Evolutionary conservation across 148 eudicot species (phyloP), one percentile per base, ranked within the genome.

Genomic region (Dianthus caryophyllus): DNA sequence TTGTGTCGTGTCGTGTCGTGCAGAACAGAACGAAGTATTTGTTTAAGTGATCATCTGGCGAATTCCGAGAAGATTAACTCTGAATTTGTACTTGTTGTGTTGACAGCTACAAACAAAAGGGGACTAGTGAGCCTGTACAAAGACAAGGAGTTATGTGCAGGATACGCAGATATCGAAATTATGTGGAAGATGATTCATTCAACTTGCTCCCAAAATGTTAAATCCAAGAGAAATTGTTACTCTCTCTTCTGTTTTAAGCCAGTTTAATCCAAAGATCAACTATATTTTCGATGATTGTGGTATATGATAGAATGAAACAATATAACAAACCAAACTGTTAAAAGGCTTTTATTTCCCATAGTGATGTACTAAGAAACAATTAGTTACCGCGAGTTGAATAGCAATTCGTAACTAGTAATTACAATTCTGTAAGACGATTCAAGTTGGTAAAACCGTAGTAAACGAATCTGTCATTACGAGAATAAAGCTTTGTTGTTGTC

Each of bases 141-240:
- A 79, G 94, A 85, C 65, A 81, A 77, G 82, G 86, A 87, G 65
- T 76, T 76, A 21, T 87, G 87, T 62, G 85, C 31, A 65, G 89
- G 78, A 73, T 87, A 87, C 78, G 71, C 52, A 64, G 94, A 87
- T 62, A 81, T 85, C 59, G 77, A 85, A 55, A 87, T 84, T 18
- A 87, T 87, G 94, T 87, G 94, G 94, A 77, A 81, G 77, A 85
- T 85, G 73, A 75, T 87, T 58, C 87, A 87, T 39, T 77, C 93
- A 6, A 33, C 47, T 15, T 57, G 71, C 65, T 49, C 71, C 1
- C 48, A 49, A 48, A 61, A 75, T 1, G 44, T 12, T 13, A 65
- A 36, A 16, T 53, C 73, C 55, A 76, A 64, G 39, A 70, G 71
- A 73, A 62, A 66, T 69, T 53, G 44, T 36, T 55, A 70, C 6